Base-by-base conservation (phyloP, 176 grass and related monocot genomes). In the Puya raimondii region DNA sequence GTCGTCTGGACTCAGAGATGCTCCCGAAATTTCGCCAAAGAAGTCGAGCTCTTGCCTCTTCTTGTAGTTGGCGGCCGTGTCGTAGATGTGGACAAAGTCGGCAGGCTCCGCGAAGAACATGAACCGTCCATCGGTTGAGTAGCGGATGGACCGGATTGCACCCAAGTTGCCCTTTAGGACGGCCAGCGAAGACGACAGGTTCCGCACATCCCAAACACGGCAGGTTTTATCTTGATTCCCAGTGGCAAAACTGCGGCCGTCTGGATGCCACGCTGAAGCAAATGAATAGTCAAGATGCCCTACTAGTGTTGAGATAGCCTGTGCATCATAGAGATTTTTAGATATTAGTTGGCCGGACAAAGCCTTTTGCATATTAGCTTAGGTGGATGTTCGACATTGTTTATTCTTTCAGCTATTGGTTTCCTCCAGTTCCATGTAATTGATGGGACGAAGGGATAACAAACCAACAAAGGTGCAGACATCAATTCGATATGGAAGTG, bases 161-260 rank as follows among this genome's bases (percentile, higher is more conserved):
- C 93, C 93, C 0, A 97, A 85, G 70, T 97, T 97, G 61, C 93
- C 93, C 57, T 84, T 83, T 14, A 97, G 79, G 23, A 87, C 81
- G 0, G 76, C 69, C 0, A 97, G 75, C 2, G 89, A 97, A 3
- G 81, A 78, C 0, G 89, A 92, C 0, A 85, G 77, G 59, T 97
- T 97, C 47, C 93, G 78, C 9, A 87, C 23, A 53, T 97, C 93
- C 89, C 89, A 97, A 3, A 97, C 65, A 0, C 93, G 86, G 68
- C 93, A 97, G 1, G 89, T 89, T 73, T 92, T 97, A 64, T 97
- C 93, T 70, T 97, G 93, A 76, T 97, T 97, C 16, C 93, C 93
- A 0, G 93, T 97, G 10, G 86, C 86, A 0, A 97, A 90, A 12
- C 84, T 89, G 50, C 10, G 56, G 3, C 85, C 84, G 0, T 84